A percentile compares a stretch with the other conserved stretches of the same genome.
phyloP scores from a whole-genome alignment of 129 eudicot species.

The Artemisia annua region DNA sequence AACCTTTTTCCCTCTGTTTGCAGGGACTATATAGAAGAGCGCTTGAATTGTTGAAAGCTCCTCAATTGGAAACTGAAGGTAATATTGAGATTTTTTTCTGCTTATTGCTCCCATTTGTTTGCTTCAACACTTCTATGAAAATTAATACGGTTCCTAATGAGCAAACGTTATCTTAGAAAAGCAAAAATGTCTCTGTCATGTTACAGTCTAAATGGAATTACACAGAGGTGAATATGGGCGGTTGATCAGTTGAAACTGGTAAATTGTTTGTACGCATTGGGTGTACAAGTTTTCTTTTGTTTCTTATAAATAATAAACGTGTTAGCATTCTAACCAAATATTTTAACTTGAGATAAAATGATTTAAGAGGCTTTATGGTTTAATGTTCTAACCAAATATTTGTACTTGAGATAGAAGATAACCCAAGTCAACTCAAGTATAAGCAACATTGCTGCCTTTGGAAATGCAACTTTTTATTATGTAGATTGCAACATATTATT shows the following conservation, averaged over 20 bases:
- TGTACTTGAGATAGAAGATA: background rate
- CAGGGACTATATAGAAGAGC: slow-evolving; percentile 97
- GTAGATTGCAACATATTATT: background rate
- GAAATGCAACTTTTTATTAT: background rate
- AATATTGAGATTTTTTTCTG: background rate
- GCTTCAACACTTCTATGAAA: background rate
- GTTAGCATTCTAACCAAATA: background rate
- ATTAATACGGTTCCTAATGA: background rate
- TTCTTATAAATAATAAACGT: no score
- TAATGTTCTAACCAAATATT: background rate
- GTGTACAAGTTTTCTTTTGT: no score
- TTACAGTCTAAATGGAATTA: background rate
- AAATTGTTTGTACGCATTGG: no score
- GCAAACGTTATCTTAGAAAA: background rate
- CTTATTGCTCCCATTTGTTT: background rate
- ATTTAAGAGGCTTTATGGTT: background rate
- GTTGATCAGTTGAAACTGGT: background rate
- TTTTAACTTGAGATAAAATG: background rate
- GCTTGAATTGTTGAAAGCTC: slow-evolving; percentile 79
- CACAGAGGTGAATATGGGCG: background rate
- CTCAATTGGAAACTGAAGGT: slow-evolving; percentile 69
- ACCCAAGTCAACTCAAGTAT: background rate
- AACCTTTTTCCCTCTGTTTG: background rate
- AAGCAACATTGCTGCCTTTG: background rate
- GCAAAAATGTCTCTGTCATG: background rate